Conservation (phyloP, 2,329 filamentous ascomycete genomes). For the Diaporthe helianthi region DNA sequence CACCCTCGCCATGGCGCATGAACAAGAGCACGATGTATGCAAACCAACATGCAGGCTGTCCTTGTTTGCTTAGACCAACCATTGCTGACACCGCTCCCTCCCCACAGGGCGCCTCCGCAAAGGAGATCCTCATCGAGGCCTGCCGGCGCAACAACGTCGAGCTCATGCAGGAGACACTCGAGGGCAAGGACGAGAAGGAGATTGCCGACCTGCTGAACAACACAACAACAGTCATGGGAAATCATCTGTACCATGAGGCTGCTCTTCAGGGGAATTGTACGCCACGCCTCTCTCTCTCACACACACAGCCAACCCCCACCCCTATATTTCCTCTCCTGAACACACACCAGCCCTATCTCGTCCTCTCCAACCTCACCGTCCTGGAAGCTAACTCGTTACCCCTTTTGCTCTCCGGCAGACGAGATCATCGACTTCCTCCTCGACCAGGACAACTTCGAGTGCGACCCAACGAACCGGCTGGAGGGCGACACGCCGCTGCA, state of each 20-base stretch:
- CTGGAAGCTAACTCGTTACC: not conserved
- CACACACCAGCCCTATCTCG: not conserved
- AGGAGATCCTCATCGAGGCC: conserved; percentile 89
- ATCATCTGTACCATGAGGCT: conserved; percentile 88
- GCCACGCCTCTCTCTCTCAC: too few species aligned
- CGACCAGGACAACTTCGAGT: conserved; percentile 84
- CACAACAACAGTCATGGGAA: conserved; percentile 84
- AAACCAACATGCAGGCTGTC: not conserved
- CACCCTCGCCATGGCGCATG: conserved; percentile 32
- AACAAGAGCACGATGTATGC: conserved; percentile 42
- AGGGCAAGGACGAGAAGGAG: conserved; percentile 65
- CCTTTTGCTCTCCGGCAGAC: conserved; percentile 54
- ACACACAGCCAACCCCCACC: too few species aligned
- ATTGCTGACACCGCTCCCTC: conserved; percentile 36
- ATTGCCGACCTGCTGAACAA: conserved; percentile 83
- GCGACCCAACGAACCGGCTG: conserved; percentile 75
- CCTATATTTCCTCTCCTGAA: not conserved
- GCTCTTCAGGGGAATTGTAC: conserved; percentile 85
- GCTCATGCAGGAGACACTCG: conserved; percentile 78
- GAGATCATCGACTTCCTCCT: conserved; percentile 83
- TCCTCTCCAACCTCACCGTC: not conserved
- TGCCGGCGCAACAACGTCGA: conserved; percentile 92
- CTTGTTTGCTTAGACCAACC: conserved; percentile 3
- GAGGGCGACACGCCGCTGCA: conserved; percentile 83
- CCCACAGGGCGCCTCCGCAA: conserved; percentile 78